Conservation (phyloP, 306 rosid genomes). For the Quercus rubra region DNA sequence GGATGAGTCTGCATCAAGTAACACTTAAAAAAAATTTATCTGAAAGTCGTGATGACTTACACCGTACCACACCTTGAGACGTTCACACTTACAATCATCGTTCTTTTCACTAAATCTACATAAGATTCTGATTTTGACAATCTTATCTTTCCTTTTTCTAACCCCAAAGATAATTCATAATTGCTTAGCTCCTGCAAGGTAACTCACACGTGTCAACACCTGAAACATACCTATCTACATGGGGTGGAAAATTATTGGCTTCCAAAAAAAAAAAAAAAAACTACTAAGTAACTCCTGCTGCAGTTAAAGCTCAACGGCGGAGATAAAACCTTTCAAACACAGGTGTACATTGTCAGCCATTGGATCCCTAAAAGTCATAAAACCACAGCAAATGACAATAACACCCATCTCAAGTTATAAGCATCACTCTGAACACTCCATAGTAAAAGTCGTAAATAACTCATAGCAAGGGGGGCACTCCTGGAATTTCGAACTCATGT, state of each 20-base stretch:
- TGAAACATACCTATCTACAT: neutral
- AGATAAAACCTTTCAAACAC: neutral
- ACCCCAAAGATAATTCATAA: neutral
- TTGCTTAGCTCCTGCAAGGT: neutral
- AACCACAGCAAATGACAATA: neutral
- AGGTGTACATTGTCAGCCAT: neutral
- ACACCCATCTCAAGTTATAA: neutral
- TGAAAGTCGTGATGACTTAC: too few relatives aligned
- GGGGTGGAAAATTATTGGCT: neutral
- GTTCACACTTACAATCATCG: too few relatives aligned
- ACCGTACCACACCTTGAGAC: too few relatives aligned
- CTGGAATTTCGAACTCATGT: neutral
- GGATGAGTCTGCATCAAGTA: too few relatives aligned
- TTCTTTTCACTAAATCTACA: too few relatives aligned
- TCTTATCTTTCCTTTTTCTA: neutral
- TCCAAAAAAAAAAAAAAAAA: neutral
- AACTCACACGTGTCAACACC: neutral
- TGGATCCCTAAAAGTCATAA: neutral
- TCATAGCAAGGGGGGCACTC: neutral
- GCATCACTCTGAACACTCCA: too few relatives aligned
- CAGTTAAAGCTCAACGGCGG: neutral
- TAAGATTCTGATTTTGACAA: too few relatives aligned
- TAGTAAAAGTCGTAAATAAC: too few relatives aligned
- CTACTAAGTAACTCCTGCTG: neutral
- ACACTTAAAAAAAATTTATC: too few relatives aligned